Evolutionary conservation across 2,329 filamentous ascomycete species (phyloP).

Genomic region (Cladosporium velox): DNA sequence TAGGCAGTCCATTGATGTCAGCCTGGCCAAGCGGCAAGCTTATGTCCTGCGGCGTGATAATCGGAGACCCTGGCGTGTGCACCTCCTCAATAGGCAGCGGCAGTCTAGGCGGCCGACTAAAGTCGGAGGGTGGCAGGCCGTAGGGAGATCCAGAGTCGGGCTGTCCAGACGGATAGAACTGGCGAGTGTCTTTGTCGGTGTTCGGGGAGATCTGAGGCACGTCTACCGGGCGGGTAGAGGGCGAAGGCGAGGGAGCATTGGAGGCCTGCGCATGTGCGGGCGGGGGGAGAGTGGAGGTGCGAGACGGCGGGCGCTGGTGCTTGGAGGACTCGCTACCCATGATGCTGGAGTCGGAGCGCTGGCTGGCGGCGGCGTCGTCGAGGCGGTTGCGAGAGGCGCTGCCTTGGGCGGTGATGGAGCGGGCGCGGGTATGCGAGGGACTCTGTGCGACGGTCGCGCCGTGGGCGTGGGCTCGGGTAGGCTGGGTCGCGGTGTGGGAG

Average conservation of each 20-base stretch:
- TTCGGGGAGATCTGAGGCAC: constrained; percentile 13
- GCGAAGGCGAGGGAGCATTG: constrained; percentile 16
- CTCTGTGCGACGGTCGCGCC: constrained; percentile 24
- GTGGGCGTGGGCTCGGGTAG: constrained; percentile 25
- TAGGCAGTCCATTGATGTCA: constrained; percentile 52
- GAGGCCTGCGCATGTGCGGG: constrained; percentile 20
- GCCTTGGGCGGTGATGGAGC: constrained; percentile 33
- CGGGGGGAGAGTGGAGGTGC: constrained; percentile 16
- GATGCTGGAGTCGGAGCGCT: constrained; percentile 18
- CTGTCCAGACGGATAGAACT: constrained; percentile 27
- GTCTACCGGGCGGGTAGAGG: constrained; percentile 18
- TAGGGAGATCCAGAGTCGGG: constrained; percentile 36
- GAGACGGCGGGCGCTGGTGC: constrained; percentile 16
- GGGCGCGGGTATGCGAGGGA: constrained; percentile 31
- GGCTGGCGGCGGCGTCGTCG: constrained; percentile 19
- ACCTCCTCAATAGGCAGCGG: constrained; percentile 91
- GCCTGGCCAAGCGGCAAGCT: constrained; percentile 47
- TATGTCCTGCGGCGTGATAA: constrained; percentile 71
- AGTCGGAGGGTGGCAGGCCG: constrained; percentile 45
- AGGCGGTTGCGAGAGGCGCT: constrained; percentile 6
- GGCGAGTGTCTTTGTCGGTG: constrained; percentile 19
- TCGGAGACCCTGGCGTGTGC: constrained; percentile 86
- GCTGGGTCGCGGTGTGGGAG: constrained; percentile 25
- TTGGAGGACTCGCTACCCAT: constrained; percentile 20
- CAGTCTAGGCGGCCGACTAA: constrained; percentile 76